Evolutionary conservation across 495 filamentous ascomycete genomes (phyloP), one percentile per base, ranked within the genome.

Genomic region (Hypoxylon lenormandii): DNA sequence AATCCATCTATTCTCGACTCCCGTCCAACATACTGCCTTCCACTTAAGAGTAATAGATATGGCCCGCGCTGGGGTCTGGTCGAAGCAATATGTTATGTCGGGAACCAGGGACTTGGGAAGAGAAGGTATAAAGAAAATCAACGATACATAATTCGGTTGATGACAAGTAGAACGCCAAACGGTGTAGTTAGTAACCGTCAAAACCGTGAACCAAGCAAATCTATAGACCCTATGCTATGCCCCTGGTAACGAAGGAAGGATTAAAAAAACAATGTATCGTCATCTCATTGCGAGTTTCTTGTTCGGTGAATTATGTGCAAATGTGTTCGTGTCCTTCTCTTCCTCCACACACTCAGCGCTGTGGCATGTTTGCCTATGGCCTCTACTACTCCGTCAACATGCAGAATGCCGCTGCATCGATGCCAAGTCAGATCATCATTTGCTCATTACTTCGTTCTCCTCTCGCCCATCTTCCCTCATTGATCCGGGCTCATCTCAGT

Each of bases 171-270:
- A 33, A 33, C 30, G 30, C 30, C 30, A 33, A 7, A 33, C 30
- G 30, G 10, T 11, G 10, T 11, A 33, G 30, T 26, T 42, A 42
- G 38, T 42, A 10, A 7, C 38, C 38, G 15, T 15, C 38, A 3
- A 33, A 33, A 33, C 30, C 30, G 4, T 33, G 4, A 33, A 7
- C 38, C 12, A 42, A 42, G 38, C 49, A 70, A 64, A 52, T 70
- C 66, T 70, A 70, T 70, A 43, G 64, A 64, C 50, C 38, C 66
- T 5, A 15, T 71, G 52, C 68, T 47, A 66, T 66, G 68, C 68
- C 33, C 66, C 53, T 42, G 4, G 13, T 16, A 42, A 36, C 4
- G 15, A 18, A 36, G 30, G 18, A 47, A 8, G 23, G 30, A 13
- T 23, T 28, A 13, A 23, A 4, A 51, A 26, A 36, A 15, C 30